Evolutionary conservation across 768 basidiomycete genomes (phyloP).

Genomic region (Rhizopogon vinicolor): DNA sequence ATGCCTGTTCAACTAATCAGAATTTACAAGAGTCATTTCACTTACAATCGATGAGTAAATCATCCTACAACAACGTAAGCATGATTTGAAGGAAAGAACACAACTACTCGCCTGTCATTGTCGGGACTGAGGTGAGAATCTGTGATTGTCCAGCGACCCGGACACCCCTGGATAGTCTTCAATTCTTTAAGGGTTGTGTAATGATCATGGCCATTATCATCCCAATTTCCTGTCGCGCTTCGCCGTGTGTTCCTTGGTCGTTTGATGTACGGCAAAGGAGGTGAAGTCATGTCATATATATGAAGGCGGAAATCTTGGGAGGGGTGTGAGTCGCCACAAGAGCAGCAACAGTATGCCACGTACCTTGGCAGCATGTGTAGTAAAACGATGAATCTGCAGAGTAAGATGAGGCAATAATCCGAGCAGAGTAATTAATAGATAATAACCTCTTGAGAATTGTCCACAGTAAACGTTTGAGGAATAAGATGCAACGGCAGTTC

Average conservation of each 20-base stretch:
- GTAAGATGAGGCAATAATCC: slow-evolving; percentile 4
- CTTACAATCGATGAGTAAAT: slow-evolving; percentile 89
- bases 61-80: slow-evolving; percentile 46
- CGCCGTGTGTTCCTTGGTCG: slow-evolving; percentile 7
- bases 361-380: slow-evolving; percentile 88
- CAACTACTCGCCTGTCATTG: slow-evolving; percentile 63
- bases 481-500: slow-evolving; percentile 74
- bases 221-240: slow-evolving; percentile 12
- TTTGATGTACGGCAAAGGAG: slow-evolving; percentile 25
- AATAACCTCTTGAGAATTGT: slow-evolving; percentile 70
- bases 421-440: background rate
- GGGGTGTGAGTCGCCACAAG: background rate
- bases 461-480: slow-evolving; percentile 77
- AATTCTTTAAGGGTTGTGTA: slow-evolving; percentile 43
- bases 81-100: background rate
- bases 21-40: background rate
- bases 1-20: slow-evolving; percentile 6
- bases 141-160: slow-evolving; percentile 90
- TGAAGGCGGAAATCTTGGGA: slow-evolving; percentile 81
- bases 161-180: slow-evolving; percentile 70
- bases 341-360: slow-evolving; percentile 2
- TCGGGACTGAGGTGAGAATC: slow-evolving; percentile 89
- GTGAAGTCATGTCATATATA: slow-evolving; percentile 74
- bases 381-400: slow-evolving; percentile 79
- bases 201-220: slow-evolving; percentile 36